Evolutionary conservation across 2,329 filamentous ascomycete genomes (phyloP).

Genomic region (Fusarium bactridioides): DNA sequence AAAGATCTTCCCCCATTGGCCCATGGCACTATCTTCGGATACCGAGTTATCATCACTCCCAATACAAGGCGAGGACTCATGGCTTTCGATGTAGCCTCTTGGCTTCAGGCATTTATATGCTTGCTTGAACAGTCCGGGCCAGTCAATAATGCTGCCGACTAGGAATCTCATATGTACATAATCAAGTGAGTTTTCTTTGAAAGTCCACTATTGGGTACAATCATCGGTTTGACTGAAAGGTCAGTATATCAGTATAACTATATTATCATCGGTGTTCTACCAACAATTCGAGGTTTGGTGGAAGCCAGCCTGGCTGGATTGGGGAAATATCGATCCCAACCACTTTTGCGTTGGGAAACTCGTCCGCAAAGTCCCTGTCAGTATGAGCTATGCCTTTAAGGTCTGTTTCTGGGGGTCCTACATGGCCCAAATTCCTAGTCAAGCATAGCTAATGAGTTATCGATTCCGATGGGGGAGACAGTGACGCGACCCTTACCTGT

Average conservation of each 20-base stretch:
- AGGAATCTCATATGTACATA: constrained; percentile 16
- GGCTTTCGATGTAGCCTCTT: constrained; percentile 1
- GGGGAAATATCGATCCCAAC: constrained; percentile 12
- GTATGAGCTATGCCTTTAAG: neutral
- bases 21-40: neutral
- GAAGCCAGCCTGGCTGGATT: constrained; percentile 13
- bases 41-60: neutral
- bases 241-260: accelerated
- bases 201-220: constrained; percentile 8
- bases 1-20: constrained; percentile 14
- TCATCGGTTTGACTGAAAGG: constrained; percentile 2
- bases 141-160: constrained; percentile 1
- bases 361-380: constrained; percentile 6
- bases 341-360: neutral
- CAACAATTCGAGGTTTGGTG: constrained; percentile 13
- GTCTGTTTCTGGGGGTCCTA: neutral
- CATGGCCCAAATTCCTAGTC: constrained; percentile 3
- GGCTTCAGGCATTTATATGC: neutral
- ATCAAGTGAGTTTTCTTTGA: neutral
- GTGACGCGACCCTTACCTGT: neutral
- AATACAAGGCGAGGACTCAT: neutral
- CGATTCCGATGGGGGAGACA: neutral
- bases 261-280: neutral
- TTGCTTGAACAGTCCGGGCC: neutral
- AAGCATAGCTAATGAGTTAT: neutral